Evolutionary conservation across 441 rosid genomes (phyloP), one percentile per base, ranked within the genome.

Genomic region (Francoa sonchifolia): DNA sequence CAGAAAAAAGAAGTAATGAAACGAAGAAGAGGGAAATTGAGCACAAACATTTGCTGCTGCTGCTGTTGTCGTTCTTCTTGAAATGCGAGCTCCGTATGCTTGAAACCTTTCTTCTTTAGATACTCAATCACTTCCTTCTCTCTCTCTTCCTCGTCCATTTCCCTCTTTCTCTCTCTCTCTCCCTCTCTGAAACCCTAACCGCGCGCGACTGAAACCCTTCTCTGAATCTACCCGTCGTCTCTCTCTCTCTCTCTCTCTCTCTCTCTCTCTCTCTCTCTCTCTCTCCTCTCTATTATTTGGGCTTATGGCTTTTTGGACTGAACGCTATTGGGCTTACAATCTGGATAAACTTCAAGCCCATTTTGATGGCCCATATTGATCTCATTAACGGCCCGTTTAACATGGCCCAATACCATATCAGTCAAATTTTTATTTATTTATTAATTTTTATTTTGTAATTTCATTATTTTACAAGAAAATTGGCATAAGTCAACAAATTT

Each of bases 71-170:
- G 65, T 60, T 69, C 77, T 3, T 77, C 79, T 19, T 72, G 72
- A 38, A 76, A 66, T 36, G 61, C 72, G 15, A 47, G 62, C 45
- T 69, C 74, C 0, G 74, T 71, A 11, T 69, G 70, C 38, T 48
- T 68, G 62, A 81, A 81, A 0, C 89, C 95, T 30, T 66, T 81
- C 81, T 81, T 84, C 67, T 74, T 77, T 79, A 78, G 42, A 58
- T 73, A 77, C 6, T 73, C 59, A 32, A 68, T 61, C 8, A 84
- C 88, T 19, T 38, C 26, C 8, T 18, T 19, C 8, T 38, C 19
- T 21, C 42, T 38, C 42, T 38, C 42, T 38, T 35, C 39, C 21
- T 35, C 39, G 22, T 35, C 39, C 39, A 35, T 35, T 35, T n/a
- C 21, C 16, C 42, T 20, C 21, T 2, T 15, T 8, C 18, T 19